Percentiles rank a stretch among this genome's conserved stretches.
phyloP scores from a whole-genome alignment of 2,329 filamentous ascomycete species.

The Grosmannia serpens region DNA sequence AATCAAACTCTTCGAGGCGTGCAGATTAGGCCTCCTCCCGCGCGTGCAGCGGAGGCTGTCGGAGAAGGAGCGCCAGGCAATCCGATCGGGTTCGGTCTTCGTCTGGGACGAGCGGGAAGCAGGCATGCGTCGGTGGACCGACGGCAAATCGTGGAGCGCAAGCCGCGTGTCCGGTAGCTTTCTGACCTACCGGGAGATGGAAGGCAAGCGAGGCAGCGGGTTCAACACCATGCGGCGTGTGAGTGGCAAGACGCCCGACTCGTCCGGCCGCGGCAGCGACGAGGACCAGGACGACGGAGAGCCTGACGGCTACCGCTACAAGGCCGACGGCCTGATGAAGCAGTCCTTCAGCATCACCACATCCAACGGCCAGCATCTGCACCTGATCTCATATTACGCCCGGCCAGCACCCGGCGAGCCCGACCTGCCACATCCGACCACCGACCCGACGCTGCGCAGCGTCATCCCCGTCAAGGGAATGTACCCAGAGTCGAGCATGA shows the following conservation, averaged over 20 bases:
- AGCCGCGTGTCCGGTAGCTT: slow-evolving; percentile 97
- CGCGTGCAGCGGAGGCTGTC: slow-evolving; percentile 87
- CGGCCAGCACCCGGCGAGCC: slow-evolving; percentile 62
- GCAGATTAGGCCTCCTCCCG: slow-evolving; percentile 75
- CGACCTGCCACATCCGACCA: slow-evolving; percentile 69
- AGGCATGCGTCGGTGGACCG: slow-evolving; percentile 96
- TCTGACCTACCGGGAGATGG: slow-evolving; percentile 95
- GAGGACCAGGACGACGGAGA: slow-evolving; percentile 78
- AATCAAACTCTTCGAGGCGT: slow-evolving; percentile 97
- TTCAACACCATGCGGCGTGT: slow-evolving; percentile 48
- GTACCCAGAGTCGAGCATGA: slow-evolving; percentile 92
- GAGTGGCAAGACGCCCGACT: slow-evolving; percentile 71
- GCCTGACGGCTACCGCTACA: slow-evolving; percentile 86
- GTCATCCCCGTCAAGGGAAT: slow-evolving; percentile 86
- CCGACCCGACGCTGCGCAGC: slow-evolving; percentile 65
- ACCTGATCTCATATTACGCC: slow-evolving; percentile 95
- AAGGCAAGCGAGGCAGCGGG: slow-evolving; percentile 82
- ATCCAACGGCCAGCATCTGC: slow-evolving; percentile 74
- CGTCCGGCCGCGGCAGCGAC: slow-evolving; percentile 60
- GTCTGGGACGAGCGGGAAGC: slow-evolving; percentile 99
- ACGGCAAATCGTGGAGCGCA: slow-evolving; percentile 98
- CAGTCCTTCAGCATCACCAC: slow-evolving; percentile 99
- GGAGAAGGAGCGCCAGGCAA: slow-evolving; percentile 93
- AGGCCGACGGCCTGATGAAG: slow-evolving; percentile 96
- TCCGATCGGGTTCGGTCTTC: slow-evolving; percentile 92